Evolutionary conservation across 2,329 filamentous ascomycete species (phyloP), one percentile per base, ranked within the genome.

Genomic region (Davidsoniella virescens): DNA sequence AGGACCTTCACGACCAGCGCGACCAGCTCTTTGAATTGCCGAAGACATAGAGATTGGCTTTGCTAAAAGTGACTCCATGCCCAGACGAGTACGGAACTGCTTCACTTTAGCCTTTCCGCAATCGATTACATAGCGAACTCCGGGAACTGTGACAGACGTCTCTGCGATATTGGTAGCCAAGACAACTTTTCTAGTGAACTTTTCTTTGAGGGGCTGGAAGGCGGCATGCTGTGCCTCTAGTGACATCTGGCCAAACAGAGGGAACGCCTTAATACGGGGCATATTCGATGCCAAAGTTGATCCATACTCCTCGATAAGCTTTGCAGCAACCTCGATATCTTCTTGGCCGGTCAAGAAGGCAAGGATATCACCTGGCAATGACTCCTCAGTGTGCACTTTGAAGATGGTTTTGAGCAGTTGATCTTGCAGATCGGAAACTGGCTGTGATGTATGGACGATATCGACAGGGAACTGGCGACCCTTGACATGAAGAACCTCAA

Each of bases 101-200:
- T 95, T 95, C 56, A 93, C 76, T 62, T 98, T 98, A 7, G 84
- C 85, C 59, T 95, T 95, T 43, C 92, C 92, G 50, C 84, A 84
- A 61, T 98, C 92, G 17, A 98, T 75, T 8, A 98, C 90, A 57
- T 84, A 92, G 4, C 86, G 78, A 5, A 98, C 87, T 2, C 92
- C 92, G 0, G 90, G 84, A 0, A 98, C 88, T 0, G 92, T 98
- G 53, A 98, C 84, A 1, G 92, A 96, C 0, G 92, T 96, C 63
- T 98, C 92, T n/a, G 92, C 92, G 58, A 98, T 96, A 60, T 98
- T 98, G 12, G 92, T 98, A 0, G 88, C 82, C 0, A 98, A 69
- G 0, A 98, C 87, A 10, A 96, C 74, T 61, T 96, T 96, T 41
- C 92, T 76, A 0, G 86, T 93, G 51, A 72, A 75, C n/a, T 72